Base-by-base conservation (phyloP, 306 rosid genomes). In the Morella rubra region DNA sequence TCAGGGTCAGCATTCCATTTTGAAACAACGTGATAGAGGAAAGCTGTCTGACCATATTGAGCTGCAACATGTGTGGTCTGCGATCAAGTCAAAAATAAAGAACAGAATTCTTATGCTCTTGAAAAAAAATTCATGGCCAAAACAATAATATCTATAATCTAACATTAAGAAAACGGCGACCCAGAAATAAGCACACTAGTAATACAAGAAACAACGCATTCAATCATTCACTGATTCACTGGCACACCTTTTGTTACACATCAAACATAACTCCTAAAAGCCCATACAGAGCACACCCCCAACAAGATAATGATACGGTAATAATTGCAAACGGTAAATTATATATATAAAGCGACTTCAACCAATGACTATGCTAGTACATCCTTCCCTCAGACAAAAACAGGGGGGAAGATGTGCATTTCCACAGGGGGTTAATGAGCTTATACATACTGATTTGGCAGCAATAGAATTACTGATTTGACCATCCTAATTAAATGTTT, bases 1-100 rank as follows among this genome's bases (percentile, higher is more conserved):
- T 92, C 99, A n/a, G 97, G 98, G 74, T 96, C 98, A 18, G 93
- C 99, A 83, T 96, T 91, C 99, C 99, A 92, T 86, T 88, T 96
- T 46, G 98, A 92, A 84, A 92, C 97, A 75, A 91, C 27, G 70
- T 89, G 92, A 85, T 96, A 92, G 52, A 96, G 91, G 84, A 88
- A 96, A 81, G 98, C 93, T 5, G 99, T 96, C 86, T 96, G 99
- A 73, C 99, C 99, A 68, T 86, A 88, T 82, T 96, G 99, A 75
- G 98, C 93, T 41, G 99, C 99, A 78, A 91, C 98, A 83, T 96
- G 99, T 5, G 96, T 89, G 69, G 90, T 58, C 99, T 96, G 93
- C 67, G 67, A 60, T 76, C 85, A 79, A 58, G 64, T 76, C 62
- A 58, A 71, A 74, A 8, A 84, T 49, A 67, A 74, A 74, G 73